Conservation (phyloP, 2,329 filamentous ascomycete genomes). For the Talaromyces sp. region DNA sequence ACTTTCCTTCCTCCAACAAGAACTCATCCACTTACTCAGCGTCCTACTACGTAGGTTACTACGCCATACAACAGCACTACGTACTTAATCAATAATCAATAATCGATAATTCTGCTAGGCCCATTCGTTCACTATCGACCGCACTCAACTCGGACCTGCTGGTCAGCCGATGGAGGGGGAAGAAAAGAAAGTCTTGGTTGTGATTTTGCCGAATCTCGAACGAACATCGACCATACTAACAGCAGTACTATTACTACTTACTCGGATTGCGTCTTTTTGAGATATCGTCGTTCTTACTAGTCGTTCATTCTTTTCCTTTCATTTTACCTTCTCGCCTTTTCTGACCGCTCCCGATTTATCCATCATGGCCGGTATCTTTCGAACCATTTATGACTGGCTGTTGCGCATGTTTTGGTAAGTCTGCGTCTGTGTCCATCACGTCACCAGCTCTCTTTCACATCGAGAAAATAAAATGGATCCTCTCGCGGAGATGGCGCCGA, state of each 20-base stretch:
- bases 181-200: slow-evolving; percentile 7
- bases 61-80: not conserved
- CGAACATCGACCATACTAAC: not conserved
- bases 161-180: slow-evolving; percentile 16
- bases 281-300: not conserved
- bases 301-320: slow-evolving; percentile 17
- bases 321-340: not conserved
- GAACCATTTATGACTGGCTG: slow-evolving; percentile 96
- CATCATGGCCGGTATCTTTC: slow-evolving; percentile 87
- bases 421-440: slow-evolving; percentile 32
- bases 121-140: slow-evolving; percentile 1
- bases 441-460: slow-evolving; percentile 12
- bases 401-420: slow-evolving; percentile 93
- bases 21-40: not conserved
- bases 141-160: slow-evolving; percentile 18
- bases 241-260: not conserved
- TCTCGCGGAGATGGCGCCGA: slow-evolving; percentile 26
- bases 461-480: slow-evolving; percentile 28
- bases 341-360: slow-evolving; percentile 11
- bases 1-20: not conserved
- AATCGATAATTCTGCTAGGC: not conserved
- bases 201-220: slow-evolving; percentile 12
- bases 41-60: not conserved
- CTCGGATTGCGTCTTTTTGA: not conserved
- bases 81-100: slow-evolving; percentile 1